phyloP scores from a whole-genome alignment of 257 asterid species.

The Asclepias syriaca region DNA sequence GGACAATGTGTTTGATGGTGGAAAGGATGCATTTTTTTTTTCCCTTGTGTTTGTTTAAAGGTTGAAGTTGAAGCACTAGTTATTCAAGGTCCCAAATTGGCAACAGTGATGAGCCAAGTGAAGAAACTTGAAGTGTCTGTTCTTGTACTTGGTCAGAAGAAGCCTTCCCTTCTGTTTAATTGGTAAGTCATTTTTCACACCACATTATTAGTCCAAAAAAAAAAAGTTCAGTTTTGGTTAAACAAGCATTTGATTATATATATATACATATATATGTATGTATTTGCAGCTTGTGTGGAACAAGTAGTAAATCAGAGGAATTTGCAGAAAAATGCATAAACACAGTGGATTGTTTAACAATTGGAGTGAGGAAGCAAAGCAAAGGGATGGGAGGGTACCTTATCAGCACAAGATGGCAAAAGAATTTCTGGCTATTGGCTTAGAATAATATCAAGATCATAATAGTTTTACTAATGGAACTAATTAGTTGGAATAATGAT shows the following conservation, averaged over 20 bases:
- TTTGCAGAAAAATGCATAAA: constrained; percentile 75
- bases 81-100: constrained; percentile 75
- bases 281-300: constrained; percentile 49
- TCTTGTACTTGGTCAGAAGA: constrained; percentile 71
- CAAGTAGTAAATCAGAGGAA: constrained; percentile 44
- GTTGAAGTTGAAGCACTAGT: constrained; percentile 92
- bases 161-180: constrained; percentile 47
- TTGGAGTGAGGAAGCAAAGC: constrained; percentile 84
- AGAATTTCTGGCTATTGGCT: constrained; percentile 93
- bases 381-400: constrained; percentile 82
- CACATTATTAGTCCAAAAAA: no score
- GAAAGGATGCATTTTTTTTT: neutral
- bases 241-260: no score
- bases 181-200: constrained; percentile 27
- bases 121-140: constrained; percentile 92
- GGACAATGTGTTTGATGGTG: neutral
- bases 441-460: constrained; percentile 8
- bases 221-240: no score
- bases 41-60: constrained; percentile 16
- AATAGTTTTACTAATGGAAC: no score
- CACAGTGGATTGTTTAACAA: constrained; percentile 69
- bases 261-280: no score
- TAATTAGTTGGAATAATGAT: neutral
- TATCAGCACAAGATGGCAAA: constrained; percentile 92
- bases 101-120: constrained; percentile 79